Evolutionary conservation across 1,284 basidiomycete species (phyloP).

Genomic region (Ustilago nuda): DNA sequence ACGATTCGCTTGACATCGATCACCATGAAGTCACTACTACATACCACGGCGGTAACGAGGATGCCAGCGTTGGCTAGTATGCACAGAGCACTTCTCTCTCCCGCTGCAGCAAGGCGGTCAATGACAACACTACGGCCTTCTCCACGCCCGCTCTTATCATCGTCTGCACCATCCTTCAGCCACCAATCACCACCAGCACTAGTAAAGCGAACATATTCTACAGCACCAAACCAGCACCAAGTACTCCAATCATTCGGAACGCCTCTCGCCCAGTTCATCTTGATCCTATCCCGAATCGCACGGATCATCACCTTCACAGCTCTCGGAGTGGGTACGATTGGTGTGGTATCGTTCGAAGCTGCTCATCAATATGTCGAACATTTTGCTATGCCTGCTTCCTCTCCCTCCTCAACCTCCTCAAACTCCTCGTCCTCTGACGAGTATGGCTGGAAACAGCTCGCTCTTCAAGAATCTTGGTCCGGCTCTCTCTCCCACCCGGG

Average conservation of each 20-base stretch:
- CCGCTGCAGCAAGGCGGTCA: background rate
- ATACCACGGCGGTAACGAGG: background rate
- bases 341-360: constrained; percentile 56
- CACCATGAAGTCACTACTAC: constrained; percentile 24
- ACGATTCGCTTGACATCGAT: background rate
- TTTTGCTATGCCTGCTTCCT: constrained; percentile 47
- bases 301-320: constrained; percentile 61
- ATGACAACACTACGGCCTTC: constrained; percentile 5
- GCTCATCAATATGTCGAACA: constrained; percentile 67
- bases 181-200: background rate
- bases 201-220: constrained; percentile 34
- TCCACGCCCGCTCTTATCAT: background rate
- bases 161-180: background rate
- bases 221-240: constrained; percentile 50
- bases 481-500: constrained; percentile 23
- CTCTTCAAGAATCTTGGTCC: constrained; percentile 53
- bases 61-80: background rate
- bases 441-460: constrained; percentile 44
- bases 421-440: constrained; percentile 19
- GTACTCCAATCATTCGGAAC: constrained; percentile 53
- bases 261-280: constrained; percentile 62
- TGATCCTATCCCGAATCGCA: constrained; percentile 61
- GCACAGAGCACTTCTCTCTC: constrained; percentile 2
- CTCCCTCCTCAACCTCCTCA: constrained; percentile 15
- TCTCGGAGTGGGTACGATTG: constrained; percentile 48